Conservation (phyloP, 257 asterid species). For the Ocimum tenuiflorum region DNA sequence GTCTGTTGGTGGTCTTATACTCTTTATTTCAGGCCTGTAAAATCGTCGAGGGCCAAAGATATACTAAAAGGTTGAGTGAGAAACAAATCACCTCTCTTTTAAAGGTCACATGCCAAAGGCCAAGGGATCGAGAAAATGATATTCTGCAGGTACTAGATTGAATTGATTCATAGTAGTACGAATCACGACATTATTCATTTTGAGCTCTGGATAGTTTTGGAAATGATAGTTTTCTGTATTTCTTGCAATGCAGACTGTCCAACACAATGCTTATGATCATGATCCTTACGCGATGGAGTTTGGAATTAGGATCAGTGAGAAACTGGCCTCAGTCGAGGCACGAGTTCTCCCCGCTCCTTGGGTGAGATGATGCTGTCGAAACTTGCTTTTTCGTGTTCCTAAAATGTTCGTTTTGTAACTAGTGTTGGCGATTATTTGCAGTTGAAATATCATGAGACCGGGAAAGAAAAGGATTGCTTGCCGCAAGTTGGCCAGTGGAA, state of each 20-base stretch:
- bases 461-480: slow-evolving; percentile 91
- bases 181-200: no score
- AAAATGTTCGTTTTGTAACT: slow-evolving; percentile 7
- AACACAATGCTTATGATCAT: slow-evolving; percentile 73
- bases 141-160: slow-evolving; percentile 62
- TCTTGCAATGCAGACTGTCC: slow-evolving; percentile 60
- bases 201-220: no score
- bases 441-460: slow-evolving; percentile 90
- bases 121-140: slow-evolving; percentile 89
- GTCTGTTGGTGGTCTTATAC: slow-evolving; percentile 10
- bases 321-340: slow-evolving; percentile 79
- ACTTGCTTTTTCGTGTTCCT: neutral
- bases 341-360: slow-evolving; percentile 98
- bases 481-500: slow-evolving; percentile 99
- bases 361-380: slow-evolving; percentile 42
- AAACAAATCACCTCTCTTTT: slow-evolving; percentile 89
- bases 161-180: no score
- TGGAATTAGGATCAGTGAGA: slow-evolving; percentile 83
- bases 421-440: slow-evolving; percentile 20
- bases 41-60: slow-evolving; percentile 95
- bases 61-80: slow-evolving; percentile 90
- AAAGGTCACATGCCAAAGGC: slow-evolving; percentile 96
- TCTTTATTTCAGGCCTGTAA: slow-evolving; percentile 69
- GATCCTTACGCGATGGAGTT: slow-evolving; percentile 97
- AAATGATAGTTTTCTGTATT: neutral